phyloP scores from a whole-genome alignment of 164 flowering plant genomes.

The Umbilicus rupestris region DNA sequence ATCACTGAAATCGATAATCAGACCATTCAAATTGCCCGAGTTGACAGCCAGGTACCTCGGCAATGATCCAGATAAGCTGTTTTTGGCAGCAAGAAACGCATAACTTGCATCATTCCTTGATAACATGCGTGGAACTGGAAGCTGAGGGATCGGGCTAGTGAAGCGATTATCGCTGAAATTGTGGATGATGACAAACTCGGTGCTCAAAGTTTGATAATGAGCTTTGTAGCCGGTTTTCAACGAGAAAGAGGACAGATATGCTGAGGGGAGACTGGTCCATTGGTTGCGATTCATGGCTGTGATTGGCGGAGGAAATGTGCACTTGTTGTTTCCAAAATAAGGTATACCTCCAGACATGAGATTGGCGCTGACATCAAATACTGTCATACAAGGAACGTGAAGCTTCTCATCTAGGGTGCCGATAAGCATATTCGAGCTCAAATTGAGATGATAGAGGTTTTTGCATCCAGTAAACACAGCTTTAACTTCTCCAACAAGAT shows the following conservation, averaged over 20 bases:
- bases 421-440: slow-evolving; percentile 20
- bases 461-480: slow-evolving; percentile 17
- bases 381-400: slow-evolving; percentile 24
- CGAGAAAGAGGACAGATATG: slow-evolving; percentile 10
- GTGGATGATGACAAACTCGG: slow-evolving; percentile 11
- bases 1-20: slow-evolving; percentile 18
- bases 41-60: slow-evolving; percentile 9
- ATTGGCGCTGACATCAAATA: slow-evolving; percentile 23
- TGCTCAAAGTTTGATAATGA: slow-evolving; percentile 7
- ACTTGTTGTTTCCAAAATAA: slow-evolving; percentile 6
- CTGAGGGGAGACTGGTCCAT: not conserved
- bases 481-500: slow-evolving; percentile 14
- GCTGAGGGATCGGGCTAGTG: slow-evolving; percentile 14
- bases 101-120: slow-evolving; percentile 10
- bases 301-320: not conserved
- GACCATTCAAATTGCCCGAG: slow-evolving; percentile 14
- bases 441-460: slow-evolving; percentile 20
- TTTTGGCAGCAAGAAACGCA: slow-evolving; percentile 19
- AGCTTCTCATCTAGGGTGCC: slow-evolving; percentile 28
- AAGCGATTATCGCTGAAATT: slow-evolving; percentile 22
- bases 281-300: not conserved
- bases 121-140: slow-evolving; percentile 13
- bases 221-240: not conserved
- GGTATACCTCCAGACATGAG: slow-evolving; percentile 22
- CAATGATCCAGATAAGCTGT: slow-evolving; percentile 19